Evolutionary conservation across 2,329 filamentous ascomycete species (phyloP), one percentile per base, ranked within the genome.

Genomic region (Xylaria sp.): DNA sequence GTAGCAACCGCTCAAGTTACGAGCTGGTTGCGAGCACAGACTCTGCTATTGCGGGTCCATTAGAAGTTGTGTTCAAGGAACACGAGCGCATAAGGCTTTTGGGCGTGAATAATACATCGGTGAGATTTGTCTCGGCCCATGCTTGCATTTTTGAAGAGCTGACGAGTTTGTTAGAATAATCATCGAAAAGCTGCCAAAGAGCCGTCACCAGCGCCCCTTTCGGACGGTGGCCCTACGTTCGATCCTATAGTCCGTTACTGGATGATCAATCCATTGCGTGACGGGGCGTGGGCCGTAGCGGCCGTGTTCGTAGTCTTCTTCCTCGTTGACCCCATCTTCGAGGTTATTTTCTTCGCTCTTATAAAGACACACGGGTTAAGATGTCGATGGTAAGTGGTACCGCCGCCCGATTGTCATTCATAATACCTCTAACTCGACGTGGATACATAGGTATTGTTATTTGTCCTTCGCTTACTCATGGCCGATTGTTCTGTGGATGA

Each of bases 211-310:
- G 19, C 12, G 14, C 14, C 31, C 38, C 11, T n/a, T 43, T 17
- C 35, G 33, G 31, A 33, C 9, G 2, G 23, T 5, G 50, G 50
- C 25, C 50, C 42, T 38, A 31, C 49, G 37, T 45, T 55, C 37
- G 43, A 60, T 15, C 42, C 50, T 19, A 33, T 55, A 50, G 43
- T 60, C 40, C 51, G 57, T 33, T 56, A 56, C 28, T 61, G 58
- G 51, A 61, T 61, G 58, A 23, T 56, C 14, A 56, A 56, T 37
- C 58, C 52, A 28, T 8, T 56, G 17, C 58, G 15, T 7, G 25
- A 40, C 14, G 57, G 57, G 17, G 50, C 17, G 14, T 51, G 51
- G 43, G 2, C 1, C 12, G 11, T 61, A 21, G 28, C 43, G 37
- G 51, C 25, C 43, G 33, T 50, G 12, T 56, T 61, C 25, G 25